These are phyloP conservation scores for Xerocomus amazonicus DNA, from an alignment of 1,284 basidiomycete species.

Conservation along the genomic window DNA sequence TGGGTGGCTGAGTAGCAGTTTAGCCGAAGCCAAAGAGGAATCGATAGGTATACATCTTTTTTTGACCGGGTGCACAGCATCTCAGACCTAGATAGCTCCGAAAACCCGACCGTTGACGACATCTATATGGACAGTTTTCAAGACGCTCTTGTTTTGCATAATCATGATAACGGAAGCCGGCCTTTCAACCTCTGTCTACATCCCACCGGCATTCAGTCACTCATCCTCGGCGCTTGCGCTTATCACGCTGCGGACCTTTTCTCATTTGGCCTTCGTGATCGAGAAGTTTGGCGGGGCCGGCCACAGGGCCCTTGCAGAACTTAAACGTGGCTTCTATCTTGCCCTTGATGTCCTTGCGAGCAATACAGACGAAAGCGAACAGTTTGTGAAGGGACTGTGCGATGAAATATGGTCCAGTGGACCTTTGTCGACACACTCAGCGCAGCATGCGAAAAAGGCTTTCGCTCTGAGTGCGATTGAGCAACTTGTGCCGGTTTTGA, in stretches of 20 bases:
- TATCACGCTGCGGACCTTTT: constrained; percentile 49
- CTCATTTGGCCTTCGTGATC: constrained; percentile 65
- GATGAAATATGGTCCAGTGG: constrained; percentile 27
- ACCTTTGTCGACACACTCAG: constrained; percentile 11
- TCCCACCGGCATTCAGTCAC: constrained; percentile 31
- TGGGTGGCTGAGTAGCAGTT: constrained; percentile 49
- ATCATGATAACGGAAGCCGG: constrained; percentile 65
- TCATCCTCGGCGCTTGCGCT: constrained; percentile 48
- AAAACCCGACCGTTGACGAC: constrained; percentile 44
- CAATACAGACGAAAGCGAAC: constrained; percentile 39
- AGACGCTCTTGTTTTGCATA: constrained; percentile 64
- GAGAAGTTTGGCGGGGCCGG: constrained; percentile 68
- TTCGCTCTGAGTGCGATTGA: constrained; percentile 65
- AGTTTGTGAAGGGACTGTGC: constrained; percentile 42
- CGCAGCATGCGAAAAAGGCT: constrained; percentile 50
- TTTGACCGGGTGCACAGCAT: background rate
- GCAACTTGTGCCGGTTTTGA: constrained; percentile 61
- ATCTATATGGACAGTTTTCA: constrained; percentile 59
- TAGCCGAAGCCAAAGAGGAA: constrained; percentile 37
- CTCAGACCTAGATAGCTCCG: constrained; percentile 29
- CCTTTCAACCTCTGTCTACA: constrained; percentile 53
- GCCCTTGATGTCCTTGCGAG: constrained; percentile 65
- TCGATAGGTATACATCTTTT: constrained; percentile 37
- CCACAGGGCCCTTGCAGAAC: constrained; percentile 53
- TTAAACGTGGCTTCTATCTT: constrained; percentile 67